Base-by-base conservation (phyloP, 2,329 filamentous ascomycete genomes). In the Colletotrichum shisoi region DNA sequence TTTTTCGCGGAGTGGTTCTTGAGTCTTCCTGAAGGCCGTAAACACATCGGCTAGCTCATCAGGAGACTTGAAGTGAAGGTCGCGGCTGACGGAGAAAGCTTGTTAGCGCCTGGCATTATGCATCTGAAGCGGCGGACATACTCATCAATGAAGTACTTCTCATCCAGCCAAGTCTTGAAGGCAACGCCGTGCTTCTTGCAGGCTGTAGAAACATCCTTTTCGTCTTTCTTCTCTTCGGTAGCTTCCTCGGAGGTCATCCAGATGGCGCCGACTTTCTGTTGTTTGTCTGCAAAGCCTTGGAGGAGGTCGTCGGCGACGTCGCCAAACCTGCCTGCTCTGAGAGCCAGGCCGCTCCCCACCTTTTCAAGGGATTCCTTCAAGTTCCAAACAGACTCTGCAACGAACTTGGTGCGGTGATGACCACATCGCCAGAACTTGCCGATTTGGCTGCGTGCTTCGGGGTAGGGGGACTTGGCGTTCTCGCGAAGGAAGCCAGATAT, bases 131-230 rank as follows among this genome's bases (percentile, higher is more conserved):
- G 4, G 8, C 15, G 7, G 27, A 85, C 90, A 78, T 80, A 94
- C 91, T 94, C 90, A 72, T 94, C 89, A 57, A 94, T 82, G 67
- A 89, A 89, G 71, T 91, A 94, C 74, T 94, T 94, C 76, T 93
- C 91, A 71, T 94, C 91, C 0, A 78, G 76, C 86, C 88, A 93
- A 1, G 88, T 66, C 74, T 85, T 85, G 74, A 92, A 91, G 1
- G 87, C 82, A 4, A 88, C 80, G 0, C 80, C 81, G 3, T 82
- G 77, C 13, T 82, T 75, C 24, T 83, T 77, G 62, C 90, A 88
- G 0, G 86, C 73, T 0, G 79, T 74, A 34, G 82, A 80, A 1
- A 92, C 80, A 0, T 79, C 79, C 24, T 80, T 76, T 71, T 93
- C 88, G 61, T 94, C 90, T 4, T 79, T 76, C 64, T 84, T 83